A percentile compares a stretch with the other conserved stretches of the same genome.
These are phyloP conservation scores for Heterobasidion irregulare DNA, from an alignment of 1,284 basidiomycete species.

Conservation along the genomic window DNA sequence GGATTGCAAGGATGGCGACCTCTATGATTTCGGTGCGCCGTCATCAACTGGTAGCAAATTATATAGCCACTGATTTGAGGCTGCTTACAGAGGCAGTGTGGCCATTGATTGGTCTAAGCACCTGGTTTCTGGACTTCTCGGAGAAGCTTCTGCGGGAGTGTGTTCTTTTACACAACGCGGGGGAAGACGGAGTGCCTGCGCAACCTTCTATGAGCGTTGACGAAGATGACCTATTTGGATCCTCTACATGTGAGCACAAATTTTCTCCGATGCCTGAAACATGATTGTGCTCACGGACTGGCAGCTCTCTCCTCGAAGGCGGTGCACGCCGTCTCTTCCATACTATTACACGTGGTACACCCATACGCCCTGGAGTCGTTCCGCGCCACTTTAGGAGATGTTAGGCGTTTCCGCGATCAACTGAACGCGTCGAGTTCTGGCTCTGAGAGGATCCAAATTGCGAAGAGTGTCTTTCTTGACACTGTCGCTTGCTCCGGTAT, in stretches of 20 bases:
- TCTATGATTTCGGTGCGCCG: conserved; percentile 29
- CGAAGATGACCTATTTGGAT: neutral
- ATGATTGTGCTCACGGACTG: neutral
- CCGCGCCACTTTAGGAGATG: conserved; percentile 37
- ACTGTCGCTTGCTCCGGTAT: conserved; percentile 55
- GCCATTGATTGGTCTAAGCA: conserved; percentile 53
- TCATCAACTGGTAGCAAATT: neutral
- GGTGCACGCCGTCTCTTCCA: conserved; percentile 21
- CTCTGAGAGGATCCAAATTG: conserved; percentile 53
- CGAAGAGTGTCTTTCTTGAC: conserved; percentile 53
- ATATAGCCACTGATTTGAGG: too few species aligned
- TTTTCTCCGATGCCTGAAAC: too few species aligned
- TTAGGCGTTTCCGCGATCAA: conserved; percentile 47
- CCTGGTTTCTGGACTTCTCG: conserved; percentile 53
- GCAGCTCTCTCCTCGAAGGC: conserved; percentile 1
- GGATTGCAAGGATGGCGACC: conserved; percentile 60
- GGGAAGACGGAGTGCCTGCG: neutral
- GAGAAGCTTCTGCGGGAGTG: conserved; percentile 59
- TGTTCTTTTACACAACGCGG: conserved; percentile 30
- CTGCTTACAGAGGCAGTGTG: conserved; percentile 48
- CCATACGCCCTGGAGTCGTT: conserved; percentile 49
- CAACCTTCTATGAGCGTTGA: too few species aligned
- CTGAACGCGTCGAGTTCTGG: conserved; percentile 41
- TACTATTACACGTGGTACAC: conserved; percentile 51
- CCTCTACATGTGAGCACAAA: too few species aligned